Conservation (phyloP, 495 filamentous ascomycete genomes). For the Tuber magnatum region DNA sequence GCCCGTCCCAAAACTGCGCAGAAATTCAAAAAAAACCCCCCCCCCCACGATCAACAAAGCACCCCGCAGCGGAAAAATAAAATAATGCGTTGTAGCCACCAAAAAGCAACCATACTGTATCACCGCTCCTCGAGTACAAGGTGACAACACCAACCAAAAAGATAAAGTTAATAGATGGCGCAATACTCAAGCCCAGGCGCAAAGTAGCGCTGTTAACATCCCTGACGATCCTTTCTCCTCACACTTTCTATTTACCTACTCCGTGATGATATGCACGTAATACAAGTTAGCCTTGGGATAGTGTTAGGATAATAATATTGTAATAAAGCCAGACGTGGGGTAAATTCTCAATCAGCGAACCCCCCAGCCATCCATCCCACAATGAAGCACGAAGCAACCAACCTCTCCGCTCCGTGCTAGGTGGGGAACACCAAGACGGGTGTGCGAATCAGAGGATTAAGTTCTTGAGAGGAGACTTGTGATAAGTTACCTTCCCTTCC, state of each 20-base stretch:
- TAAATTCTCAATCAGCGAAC: background rate
- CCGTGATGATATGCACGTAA: background rate
- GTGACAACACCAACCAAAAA: background rate
- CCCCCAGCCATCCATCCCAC: background rate
- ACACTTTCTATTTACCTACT: background rate
- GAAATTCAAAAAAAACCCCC: background rate
- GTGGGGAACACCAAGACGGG: background rate
- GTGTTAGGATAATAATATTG: background rate
- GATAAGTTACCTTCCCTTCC: background rate
- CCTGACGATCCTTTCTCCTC: background rate
- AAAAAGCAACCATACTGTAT: background rate
- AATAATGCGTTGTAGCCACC: background rate
- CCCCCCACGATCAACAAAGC: background rate
- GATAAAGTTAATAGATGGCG: conserved; percentile 2
- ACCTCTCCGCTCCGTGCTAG: background rate
- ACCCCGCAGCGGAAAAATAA: background rate
- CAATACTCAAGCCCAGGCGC: background rate
- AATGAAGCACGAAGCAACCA: background rate
- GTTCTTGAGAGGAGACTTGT: background rate
- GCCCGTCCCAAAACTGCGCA: background rate
- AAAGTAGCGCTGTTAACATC: background rate
- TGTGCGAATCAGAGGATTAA: background rate
- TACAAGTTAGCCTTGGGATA: background rate
- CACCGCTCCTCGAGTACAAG: background rate
- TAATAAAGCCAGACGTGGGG: background rate